phyloP scores from a whole-genome alignment of 805 yeast species.

The Monosporozyma siamensis region DNA sequence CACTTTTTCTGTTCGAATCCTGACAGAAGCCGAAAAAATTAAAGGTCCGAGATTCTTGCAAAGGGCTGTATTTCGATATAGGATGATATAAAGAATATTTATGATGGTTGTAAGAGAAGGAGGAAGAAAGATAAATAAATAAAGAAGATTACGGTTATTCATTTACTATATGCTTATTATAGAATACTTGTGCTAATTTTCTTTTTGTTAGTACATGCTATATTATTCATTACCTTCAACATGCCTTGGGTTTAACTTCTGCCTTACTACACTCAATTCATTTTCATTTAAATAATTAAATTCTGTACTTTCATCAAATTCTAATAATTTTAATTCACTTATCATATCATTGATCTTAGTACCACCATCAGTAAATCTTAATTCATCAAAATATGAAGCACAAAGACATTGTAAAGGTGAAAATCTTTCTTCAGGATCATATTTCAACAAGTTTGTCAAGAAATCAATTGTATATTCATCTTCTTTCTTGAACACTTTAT shows the following conservation, averaged over 20 bases:
- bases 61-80: no score
- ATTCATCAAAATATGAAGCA: constrained; percentile 26
- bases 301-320: constrained; percentile 24
- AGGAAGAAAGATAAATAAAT: no score
- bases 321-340: constrained; percentile 18
- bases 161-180: no score
- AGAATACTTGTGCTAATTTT: no score
- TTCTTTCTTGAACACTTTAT: constrained; percentile 50
- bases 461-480: constrained; percentile 44
- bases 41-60: no score
- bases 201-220: neutral
- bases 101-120: no score
- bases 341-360: constrained; percentile 6
- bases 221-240: neutral
- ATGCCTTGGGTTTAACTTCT: constrained; percentile 9
- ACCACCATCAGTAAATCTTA: constrained; percentile 18
- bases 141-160: no score
- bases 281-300: constrained; percentile 21
- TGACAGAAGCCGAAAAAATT: no score
- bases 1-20: no score
- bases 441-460: constrained; percentile 48
- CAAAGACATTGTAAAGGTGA: constrained; percentile 38
- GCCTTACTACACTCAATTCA: constrained; percentile 22
- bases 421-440: constrained; percentile 58
- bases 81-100: no score